A percentile compares a stretch with the other conserved stretches of the same genome.
phyloP scores from a whole-genome alignment of 495 filamentous ascomycete species.

The Podospora australis region DNA sequence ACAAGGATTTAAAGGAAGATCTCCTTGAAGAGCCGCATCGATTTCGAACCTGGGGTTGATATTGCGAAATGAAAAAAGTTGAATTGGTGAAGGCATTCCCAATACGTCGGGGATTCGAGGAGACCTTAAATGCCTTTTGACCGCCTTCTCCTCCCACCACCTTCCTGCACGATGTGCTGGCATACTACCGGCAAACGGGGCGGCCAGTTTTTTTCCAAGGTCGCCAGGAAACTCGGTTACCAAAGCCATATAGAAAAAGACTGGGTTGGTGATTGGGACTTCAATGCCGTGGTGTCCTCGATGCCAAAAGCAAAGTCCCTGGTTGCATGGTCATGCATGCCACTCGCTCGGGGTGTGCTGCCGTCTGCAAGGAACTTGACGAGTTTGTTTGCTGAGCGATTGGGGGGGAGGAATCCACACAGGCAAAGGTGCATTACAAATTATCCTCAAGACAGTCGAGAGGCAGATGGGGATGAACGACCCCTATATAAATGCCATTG shows the following conservation, averaged over 20 bases:
- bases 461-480: too few species aligned
- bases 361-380: slow-evolving; percentile 9
- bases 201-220: slow-evolving; percentile 20
- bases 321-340: slow-evolving; percentile 11
- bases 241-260: slow-evolving; percentile 18
- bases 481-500: too few species aligned
- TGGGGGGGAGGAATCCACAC: too few species aligned
- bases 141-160: slow-evolving; percentile 24
- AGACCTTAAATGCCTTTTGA: slow-evolving; percentile 21
- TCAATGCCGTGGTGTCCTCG: slow-evolving; percentile 15
- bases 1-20: slow-evolving; percentile 13
- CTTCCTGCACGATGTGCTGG: slow-evolving; percentile 38
- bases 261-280: slow-evolving; percentile 12
- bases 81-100: background rate
- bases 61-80: background rate
- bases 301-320: slow-evolving; percentile 1
- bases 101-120: background rate
- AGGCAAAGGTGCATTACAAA: too few species aligned
- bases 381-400: slow-evolving; percentile 1
- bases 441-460: too few species aligned
- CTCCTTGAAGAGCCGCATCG: slow-evolving; percentile 24
- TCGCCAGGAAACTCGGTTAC: slow-evolving; percentile 12
- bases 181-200: slow-evolving; percentile 19
- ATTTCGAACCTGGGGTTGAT: background rate
- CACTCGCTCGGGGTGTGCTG: slow-evolving; percentile 4